A percentile compares a stretch with the other conserved stretches of the same genome.
Evolutionary conservation across 2,329 filamentous ascomycete species (phyloP).

Genomic region (Nannizziopsis arthrosporioides): DNA sequence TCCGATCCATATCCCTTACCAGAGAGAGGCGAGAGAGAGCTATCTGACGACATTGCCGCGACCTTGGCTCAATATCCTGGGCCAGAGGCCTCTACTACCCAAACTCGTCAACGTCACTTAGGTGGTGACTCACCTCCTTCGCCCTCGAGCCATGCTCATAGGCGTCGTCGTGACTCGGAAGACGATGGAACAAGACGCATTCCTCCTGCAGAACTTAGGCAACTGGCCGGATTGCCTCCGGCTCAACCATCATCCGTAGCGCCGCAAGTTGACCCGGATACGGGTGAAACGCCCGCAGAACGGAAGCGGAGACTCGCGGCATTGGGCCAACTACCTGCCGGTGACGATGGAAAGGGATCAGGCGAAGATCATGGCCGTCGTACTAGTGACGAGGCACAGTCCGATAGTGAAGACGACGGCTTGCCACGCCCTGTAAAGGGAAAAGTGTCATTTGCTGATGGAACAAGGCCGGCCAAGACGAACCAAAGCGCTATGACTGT

Average conservation of each 20-base stretch:
- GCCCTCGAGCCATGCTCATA: background rate
- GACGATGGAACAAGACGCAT: slow-evolving; percentile 35
- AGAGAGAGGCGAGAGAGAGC: slow-evolving; percentile 15
- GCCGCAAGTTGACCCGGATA: slow-evolving; percentile 17
- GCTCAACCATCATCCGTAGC: background rate
- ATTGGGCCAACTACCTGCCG: slow-evolving; percentile 25
- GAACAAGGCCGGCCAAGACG: slow-evolving; percentile 20
- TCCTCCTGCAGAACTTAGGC: slow-evolving; percentile 25
- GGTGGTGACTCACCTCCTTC: slow-evolving; percentile 2
- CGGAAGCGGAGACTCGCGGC: slow-evolving; percentile 37
- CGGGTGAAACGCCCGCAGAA: slow-evolving; percentile 36
- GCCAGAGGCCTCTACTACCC: slow-evolving; percentile 21
- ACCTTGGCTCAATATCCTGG: slow-evolving; percentile 29
- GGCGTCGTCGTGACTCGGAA: slow-evolving; percentile 28
- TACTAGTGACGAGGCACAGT: slow-evolving; percentile 14
- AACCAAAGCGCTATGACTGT: slow-evolving; percentile 13
- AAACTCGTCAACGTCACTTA: slow-evolving; percentile 13
- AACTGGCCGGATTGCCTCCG: slow-evolving; percentile 6
- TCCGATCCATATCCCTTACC: background rate
- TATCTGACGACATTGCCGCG: slow-evolving; percentile 28
- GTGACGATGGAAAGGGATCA: slow-evolving; percentile 22
- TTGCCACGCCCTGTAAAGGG: slow-evolving; percentile 17
- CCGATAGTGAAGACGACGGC: slow-evolving; percentile 22
- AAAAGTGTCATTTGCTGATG: slow-evolving; percentile 28
- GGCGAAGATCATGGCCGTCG: slow-evolving; percentile 18